These are phyloP conservation scores for Pyricularia sp. DNA, from an alignment of 2,329 filamentous ascomycete species.

Conservation along the genomic window DNA sequence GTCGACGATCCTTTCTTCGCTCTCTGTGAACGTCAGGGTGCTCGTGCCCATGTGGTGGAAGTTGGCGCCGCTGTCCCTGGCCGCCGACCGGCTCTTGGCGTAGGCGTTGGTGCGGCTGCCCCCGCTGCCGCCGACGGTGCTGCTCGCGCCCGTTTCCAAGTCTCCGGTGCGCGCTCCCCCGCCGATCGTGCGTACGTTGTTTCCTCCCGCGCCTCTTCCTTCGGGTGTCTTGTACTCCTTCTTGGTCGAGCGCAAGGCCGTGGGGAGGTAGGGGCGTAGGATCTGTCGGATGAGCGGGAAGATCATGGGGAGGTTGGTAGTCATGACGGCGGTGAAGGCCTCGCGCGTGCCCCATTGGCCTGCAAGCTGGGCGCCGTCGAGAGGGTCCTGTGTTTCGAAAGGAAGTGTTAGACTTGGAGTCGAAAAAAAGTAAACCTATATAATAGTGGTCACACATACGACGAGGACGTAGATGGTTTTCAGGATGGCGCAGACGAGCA, in stretches of 20 bases:
- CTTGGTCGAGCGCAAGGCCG: constrained; percentile 24
- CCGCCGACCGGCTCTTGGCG: background rate
- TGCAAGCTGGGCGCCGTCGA: constrained; percentile 22
- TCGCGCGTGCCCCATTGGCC: constrained; percentile 26
- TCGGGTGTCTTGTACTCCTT: constrained; percentile 23
- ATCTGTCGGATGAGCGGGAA: constrained; percentile 29
- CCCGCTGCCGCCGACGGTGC: constrained; percentile 25
- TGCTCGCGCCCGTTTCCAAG: constrained; percentile 18
- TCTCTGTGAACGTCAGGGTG: constrained; percentile 16
- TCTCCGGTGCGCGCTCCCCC: constrained; percentile 27
- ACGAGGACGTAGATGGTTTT: constrained; percentile 23
- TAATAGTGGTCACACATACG: constrained; percentile 14
- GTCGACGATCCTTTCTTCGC: constrained; percentile 17
- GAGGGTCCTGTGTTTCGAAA: constrained; percentile 14
- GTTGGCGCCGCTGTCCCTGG: constrained; percentile 17
- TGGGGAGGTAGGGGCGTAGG: constrained; percentile 26
- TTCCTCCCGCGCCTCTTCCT: constrained; percentile 11
- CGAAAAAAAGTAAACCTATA: background rate
- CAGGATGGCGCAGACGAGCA: constrained; percentile 23
- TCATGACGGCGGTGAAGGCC: constrained; percentile 28
- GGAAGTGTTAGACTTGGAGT: background rate
- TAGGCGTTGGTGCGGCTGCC: constrained; percentile 9
- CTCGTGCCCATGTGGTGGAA: constrained; percentile 15
- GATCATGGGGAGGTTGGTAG: constrained; percentile 29
- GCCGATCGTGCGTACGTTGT: constrained; percentile 26